Evolutionary conservation across 805 yeast genomes (phyloP).

Genomic region (Wickerhamiella siamensis): DNA sequence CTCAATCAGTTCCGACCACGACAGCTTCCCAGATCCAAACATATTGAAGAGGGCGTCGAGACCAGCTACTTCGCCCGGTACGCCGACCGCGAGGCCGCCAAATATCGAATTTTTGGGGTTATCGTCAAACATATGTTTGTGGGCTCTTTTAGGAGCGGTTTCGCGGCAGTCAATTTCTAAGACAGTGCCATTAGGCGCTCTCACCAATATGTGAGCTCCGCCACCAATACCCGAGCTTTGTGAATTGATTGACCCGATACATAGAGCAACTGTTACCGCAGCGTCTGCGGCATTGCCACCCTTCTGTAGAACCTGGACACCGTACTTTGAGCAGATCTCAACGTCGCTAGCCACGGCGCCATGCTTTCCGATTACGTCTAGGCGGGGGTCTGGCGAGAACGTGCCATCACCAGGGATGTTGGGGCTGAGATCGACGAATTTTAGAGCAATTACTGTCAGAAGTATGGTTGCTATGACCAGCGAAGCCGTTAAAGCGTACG

Average conservation of each 20-base stretch:
- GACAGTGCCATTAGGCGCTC: constrained; percentile 32
- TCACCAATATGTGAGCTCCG: constrained; percentile 59
- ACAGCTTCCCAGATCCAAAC: constrained; percentile 57
- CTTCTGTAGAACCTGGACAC: constrained; percentile 35
- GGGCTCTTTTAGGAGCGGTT: constrained; percentile 56
- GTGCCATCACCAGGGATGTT: constrained; percentile 10
- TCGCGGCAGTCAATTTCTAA: constrained; percentile 76
- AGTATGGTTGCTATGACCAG: neutral
- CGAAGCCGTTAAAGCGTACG: neutral
- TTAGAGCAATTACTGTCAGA: neutral
- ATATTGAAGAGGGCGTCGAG: constrained; percentile 42
- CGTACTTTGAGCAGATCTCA: constrained; percentile 48
- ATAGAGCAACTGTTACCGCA: constrained; percentile 72
- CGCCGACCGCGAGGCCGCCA: constrained; percentile 81
- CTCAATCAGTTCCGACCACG: constrained; percentile 58
- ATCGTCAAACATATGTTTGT: constrained; percentile 48
- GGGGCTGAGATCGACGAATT: no score
- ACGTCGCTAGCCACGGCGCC: constrained; percentile 62
- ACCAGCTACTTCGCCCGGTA: constrained; percentile 88
- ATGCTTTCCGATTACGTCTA: constrained; percentile 18
- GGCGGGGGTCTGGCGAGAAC: constrained; percentile 9
- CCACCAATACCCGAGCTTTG: constrained; percentile 89
- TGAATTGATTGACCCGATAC: constrained; percentile 73
- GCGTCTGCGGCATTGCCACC: constrained; percentile 89
- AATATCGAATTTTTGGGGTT: constrained; percentile 36